phyloP scores from a whole-genome alignment of 2,329 filamentous ascomycete genomes.

The Sclerotinia sclerotiorum region DNA sequence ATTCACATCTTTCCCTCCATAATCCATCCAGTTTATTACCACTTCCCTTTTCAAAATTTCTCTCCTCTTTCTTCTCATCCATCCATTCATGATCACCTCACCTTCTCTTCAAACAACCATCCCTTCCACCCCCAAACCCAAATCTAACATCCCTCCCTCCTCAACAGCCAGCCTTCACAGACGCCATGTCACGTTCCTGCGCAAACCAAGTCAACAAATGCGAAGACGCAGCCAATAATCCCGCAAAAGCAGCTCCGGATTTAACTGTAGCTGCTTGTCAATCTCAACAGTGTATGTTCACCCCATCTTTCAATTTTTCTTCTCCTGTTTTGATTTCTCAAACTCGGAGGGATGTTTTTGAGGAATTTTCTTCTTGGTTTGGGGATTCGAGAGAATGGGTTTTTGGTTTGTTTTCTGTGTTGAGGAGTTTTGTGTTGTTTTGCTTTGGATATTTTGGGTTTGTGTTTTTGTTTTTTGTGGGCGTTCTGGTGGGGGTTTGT shows the following conservation, averaged over 20 bases:
- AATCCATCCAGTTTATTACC: neutral
- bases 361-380: neutral
- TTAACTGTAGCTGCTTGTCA: neutral
- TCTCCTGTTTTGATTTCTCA: neutral
- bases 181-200: conserved; percentile 6
- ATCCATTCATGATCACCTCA: no score
- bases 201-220: conserved; percentile 14
- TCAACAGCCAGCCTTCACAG: conserved; percentile 1
- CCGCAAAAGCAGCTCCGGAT: neutral
- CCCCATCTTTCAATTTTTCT: neutral
- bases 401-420: neutral
- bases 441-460: neutral
- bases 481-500: neutral
- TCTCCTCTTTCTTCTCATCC: neutral
- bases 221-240: conserved; percentile 3
- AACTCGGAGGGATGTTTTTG: no score
- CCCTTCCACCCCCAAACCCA: neutral
- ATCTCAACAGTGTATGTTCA: conserved; percentile 15
- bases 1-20: no score
- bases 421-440: neutral
- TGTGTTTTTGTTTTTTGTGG: neutral
- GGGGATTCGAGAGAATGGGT: neutral
- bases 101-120: neutral
- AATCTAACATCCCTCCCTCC: neutral
- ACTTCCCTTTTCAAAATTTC: neutral